These are phyloP conservation scores for Marasmius tenuissimus DNA, from an alignment of 1,284 basidiomycete genomes.

Conservation along the genomic window DNA sequence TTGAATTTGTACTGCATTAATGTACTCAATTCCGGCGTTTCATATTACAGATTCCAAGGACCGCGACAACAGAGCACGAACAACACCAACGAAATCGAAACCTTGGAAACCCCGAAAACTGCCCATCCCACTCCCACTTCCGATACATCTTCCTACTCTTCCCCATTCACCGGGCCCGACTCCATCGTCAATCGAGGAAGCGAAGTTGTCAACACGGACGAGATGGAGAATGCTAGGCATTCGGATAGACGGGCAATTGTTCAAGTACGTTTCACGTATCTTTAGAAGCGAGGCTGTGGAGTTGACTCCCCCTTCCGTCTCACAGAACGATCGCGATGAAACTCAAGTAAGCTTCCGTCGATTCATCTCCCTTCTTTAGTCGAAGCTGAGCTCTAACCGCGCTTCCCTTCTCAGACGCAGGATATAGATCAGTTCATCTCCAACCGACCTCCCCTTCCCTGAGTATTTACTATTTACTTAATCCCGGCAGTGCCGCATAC, in stretches of 20 bases:
- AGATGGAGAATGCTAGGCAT: background rate
- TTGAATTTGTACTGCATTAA: background rate
- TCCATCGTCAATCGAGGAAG: background rate
- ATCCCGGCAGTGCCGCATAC: no score
- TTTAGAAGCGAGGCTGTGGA: background rate
- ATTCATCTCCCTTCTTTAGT: background rate
- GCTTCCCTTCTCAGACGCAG: background rate
- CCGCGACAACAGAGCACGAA: no score
- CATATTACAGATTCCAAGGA: no score
- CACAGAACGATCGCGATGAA: constrained; percentile 4
- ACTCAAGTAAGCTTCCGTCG: background rate
- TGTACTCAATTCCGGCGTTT: no score
- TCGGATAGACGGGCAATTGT: constrained; percentile 5
- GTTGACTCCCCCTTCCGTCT: background rate
- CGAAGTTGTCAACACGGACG: background rate
- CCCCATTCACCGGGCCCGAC: background rate
- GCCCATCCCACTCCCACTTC: no score
- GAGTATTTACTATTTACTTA: no score
- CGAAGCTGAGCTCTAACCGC: background rate
- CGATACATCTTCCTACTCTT: background rate
- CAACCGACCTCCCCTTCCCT: no score
- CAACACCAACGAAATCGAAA: no score
- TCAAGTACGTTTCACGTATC: background rate
- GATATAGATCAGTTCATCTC: background rate
- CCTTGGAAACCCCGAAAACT: no score